Evolutionary conservation across 257 asterid species (phyloP), one percentile per base, ranked within the genome.

Genomic region (Solanum sitiens): DNA sequence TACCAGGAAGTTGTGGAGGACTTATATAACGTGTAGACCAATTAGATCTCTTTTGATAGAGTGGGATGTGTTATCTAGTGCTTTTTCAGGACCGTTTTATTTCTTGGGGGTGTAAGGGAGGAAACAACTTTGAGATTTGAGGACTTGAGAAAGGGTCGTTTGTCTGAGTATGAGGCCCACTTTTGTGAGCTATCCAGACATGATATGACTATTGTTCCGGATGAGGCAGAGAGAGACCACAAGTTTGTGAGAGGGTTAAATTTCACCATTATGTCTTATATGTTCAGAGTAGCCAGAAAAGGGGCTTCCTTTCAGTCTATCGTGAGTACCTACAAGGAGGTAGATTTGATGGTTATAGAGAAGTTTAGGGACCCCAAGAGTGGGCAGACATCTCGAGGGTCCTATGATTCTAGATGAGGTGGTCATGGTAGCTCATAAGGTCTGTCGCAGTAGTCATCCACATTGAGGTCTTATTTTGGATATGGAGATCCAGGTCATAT

Each of bases 151-250:
- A 16, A 56, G 2, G n/a, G 10, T 18, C 7, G n/a, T 20, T 56
- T 56, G 4, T 56, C 4, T 56, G 2, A 56, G n/a, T 3, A 56
- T 56, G n/a, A 56, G 4, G n/a, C n/a, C n/a, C 11, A 0, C 0
- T 56, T 56, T 7, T 56, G 23, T 56, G 63, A 56, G 4, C 63
- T 18, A 56, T 18, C 11, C 2, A 56, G 11, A 23, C 11, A 56
- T 56, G n/a, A 16, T 7, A 56, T 56, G 10, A 56, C 63, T 56
- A 56, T 18, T 18, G 10, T 56, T 16, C 1, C 1, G 4, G 0
- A 56, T 2, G n/a, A 56, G 63, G n/a, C n/a, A 56, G 1, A 20
- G 21, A 56, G 63, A 18, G 63, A 18, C 11, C n/a, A 18, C 0
- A 18, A 0, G 3, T 56, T 56, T 3, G 11, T 56, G 11, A 56